Evolutionary conservation across 2,329 filamentous ascomycete genomes (phyloP), one percentile per base, ranked within the genome.

Genomic region (Mycosphaerella sp.): DNA sequence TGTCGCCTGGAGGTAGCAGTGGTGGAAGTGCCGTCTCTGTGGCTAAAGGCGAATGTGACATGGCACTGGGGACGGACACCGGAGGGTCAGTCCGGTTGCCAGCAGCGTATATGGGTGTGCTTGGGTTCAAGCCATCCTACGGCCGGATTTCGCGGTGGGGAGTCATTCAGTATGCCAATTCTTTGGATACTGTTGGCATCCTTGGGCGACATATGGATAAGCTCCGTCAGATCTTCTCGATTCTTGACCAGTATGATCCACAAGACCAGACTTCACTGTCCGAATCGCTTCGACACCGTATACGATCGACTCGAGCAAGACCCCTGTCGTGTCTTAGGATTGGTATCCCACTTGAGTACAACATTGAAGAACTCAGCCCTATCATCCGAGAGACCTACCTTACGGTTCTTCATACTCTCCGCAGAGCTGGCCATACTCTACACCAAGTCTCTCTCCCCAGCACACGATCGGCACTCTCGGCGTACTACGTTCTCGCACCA

Each of bases 401-500:
- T 10, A 67, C 68, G 0, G 79, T 82, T 0, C 78, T 93, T 3
- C 68, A 73, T 2, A 62, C 70, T 2, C 75, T 97, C 1, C 76
- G 80, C 58, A 59, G 70, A 0, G 71, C 78, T n/a, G 89, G 89
- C 9, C 85, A 87, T 53, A 79, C 75, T 0, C 74, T 97, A 10
- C 80, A 88, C 9, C 79, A 86, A 1, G 79, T 97, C 13, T 88
- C 85, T 2, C 76, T 98, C 4, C 90, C 91, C 0, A 81, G 84
- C 0, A 98, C 91, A 1, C 85, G 82, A 56, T 84, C 87, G 59
- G 91, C 93, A 0, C 79, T 98, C 0, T 87, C 89, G 16, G 87
- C 93, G 30, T 98, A 98, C 73, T 98, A 98, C 69, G 80, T 98
- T 50, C 82, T 98, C 50, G 94, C 93, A 0, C 89, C 93, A 0